Conservation (phyloP, 129 eudicot species). For the Artemisia annua region DNA sequence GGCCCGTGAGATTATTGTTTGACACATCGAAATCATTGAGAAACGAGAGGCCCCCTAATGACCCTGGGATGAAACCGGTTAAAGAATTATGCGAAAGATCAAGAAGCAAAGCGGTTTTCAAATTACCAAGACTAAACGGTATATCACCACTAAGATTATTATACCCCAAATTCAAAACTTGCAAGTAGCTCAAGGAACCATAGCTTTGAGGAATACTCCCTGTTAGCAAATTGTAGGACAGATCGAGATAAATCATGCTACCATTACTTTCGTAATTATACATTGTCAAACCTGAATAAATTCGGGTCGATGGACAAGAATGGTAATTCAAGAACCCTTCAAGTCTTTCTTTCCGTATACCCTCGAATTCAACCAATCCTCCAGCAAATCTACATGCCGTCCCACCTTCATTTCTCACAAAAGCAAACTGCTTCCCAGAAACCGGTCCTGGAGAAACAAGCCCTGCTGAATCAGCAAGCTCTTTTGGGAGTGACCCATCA, state of each 20-base stretch:
- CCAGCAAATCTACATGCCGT: constrained; percentile 88
- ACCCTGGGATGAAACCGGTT: constrained; percentile 71
- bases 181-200: constrained; percentile 66
- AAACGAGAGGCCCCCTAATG: constrained; percentile 75
- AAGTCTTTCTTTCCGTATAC: constrained; percentile 61
- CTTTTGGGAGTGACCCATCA: constrained; percentile 55
- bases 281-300: constrained; percentile 68
- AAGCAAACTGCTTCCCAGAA: constrained; percentile 83
- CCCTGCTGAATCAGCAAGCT: constrained; percentile 71
- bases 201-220: constrained; percentile 63
- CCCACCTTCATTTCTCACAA: constrained; percentile 88
- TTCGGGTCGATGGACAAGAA: constrained; percentile 73
- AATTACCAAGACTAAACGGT: constrained; percentile 67
- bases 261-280: constrained; percentile 72
- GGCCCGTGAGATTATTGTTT: constrained; percentile 69
- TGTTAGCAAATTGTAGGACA: constrained; percentile 67
- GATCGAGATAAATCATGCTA: constrained; percentile 80
- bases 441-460: constrained; percentile 68
- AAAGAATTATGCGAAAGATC: constrained; percentile 70
- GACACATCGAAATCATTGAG: constrained; percentile 86
- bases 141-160: constrained; percentile 64
- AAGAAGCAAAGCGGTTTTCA: constrained; percentile 62
- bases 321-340: constrained; percentile 70
- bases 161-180: constrained; percentile 74
- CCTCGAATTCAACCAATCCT: constrained; percentile 79